These are phyloP conservation scores for Shiraia sp. DNA, from an alignment of 2,329 filamentous ascomycete species.

Conservation along the genomic window DNA sequence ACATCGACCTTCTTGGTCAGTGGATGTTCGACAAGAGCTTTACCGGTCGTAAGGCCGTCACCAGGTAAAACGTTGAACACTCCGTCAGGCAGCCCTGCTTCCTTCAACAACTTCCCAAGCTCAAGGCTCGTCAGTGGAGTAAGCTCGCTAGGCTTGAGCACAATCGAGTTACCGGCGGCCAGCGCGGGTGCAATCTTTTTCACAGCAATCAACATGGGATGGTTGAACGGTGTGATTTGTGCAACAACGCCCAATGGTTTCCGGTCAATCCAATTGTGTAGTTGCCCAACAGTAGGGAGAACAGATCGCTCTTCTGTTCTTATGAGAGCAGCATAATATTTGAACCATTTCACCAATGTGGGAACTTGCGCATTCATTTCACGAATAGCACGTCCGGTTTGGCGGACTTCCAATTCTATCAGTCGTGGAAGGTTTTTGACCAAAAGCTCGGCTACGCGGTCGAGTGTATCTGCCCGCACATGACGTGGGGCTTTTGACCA, in stretches of 20 bases:
- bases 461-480: conserved; percentile 64
- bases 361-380: conserved; percentile 73
- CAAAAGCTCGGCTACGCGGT: conserved; percentile 61
- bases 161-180: conserved; percentile 41
- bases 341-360: conserved; percentile 69
- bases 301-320: conserved; percentile 70
- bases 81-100: conserved; percentile 44
- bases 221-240: conserved; percentile 47
- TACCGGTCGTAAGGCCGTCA: conserved; percentile 39
- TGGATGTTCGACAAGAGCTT: conserved; percentile 40
- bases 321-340: conserved; percentile 69
- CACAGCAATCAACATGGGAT: conserved; percentile 46
- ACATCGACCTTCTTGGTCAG: conserved; percentile 46
- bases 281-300: conserved; percentile 64
- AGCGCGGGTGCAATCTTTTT: conserved; percentile 46
- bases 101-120: conserved; percentile 42
- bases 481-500: conserved; percentile 64
- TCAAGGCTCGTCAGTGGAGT: conserved; percentile 44
- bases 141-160: conserved; percentile 45
- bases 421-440: conserved; percentile 57
- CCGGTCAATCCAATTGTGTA: conserved; percentile 50
- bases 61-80: conserved; percentile 42
- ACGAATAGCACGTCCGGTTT: conserved; percentile 69
- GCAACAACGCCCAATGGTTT: conserved; percentile 44
- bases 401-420: conserved; percentile 66